A percentile compares a stretch with the other conserved stretches of the same genome.
Conservation (phyloP, 441 rosid genomes). For the Pelargonium cotyledonis region DNA sequence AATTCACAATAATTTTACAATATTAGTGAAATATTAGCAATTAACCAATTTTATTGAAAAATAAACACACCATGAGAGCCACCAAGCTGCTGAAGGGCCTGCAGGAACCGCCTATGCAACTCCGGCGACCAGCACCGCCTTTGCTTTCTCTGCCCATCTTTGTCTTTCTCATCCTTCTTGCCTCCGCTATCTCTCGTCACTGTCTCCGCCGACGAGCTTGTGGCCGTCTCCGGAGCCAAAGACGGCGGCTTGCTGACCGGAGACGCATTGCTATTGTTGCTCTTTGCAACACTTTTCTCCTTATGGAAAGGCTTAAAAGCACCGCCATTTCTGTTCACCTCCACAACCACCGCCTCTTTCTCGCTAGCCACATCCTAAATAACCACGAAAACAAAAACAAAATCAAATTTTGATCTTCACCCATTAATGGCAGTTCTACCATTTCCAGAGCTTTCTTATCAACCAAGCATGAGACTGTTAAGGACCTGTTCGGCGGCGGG, state of each 20-base stretch:
- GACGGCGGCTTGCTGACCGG: conserved; percentile 19
- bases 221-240: conserved; percentile 38
- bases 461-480: not conserved
- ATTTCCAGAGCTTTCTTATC: too few species aligned
- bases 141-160: conserved; percentile 36
- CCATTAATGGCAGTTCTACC: not conserved
- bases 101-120: conserved; percentile 64
- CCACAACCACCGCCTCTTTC: conserved; percentile 40
- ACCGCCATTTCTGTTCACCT: conserved; percentile 63
- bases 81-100: conserved; percentile 83
- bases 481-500: conserved; percentile 25
- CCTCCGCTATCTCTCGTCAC: conserved; percentile 15
- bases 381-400: not conserved
- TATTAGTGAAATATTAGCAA: too few species aligned
- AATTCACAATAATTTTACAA: not conserved
- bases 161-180: conserved; percentile 35
- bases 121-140: conserved; percentile 89
- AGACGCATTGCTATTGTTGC: not conserved
- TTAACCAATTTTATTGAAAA: not conserved
- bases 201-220: conserved; percentile 33
- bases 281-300: conserved; percentile 29
- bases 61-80: conserved; percentile 60
- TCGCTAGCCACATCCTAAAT: conserved; percentile 39
- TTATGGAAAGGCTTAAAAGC: conserved; percentile 63
- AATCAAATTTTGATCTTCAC: not conserved